Conservation (phyloP, 805 yeast species). For the Lipomyces starkeyi region DNA sequence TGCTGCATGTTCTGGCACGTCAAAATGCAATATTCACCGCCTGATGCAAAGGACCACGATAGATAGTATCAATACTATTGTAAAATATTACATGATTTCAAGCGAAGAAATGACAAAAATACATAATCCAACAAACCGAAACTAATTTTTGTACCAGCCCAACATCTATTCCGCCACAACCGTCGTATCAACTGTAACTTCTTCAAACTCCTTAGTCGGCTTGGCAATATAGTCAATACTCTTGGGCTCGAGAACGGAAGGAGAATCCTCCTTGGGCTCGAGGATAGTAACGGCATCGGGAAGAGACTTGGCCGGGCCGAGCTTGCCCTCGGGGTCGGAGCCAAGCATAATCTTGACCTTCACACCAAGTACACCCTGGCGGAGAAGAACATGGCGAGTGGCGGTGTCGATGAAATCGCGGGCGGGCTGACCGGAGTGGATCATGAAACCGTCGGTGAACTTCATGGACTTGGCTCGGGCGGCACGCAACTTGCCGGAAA, state of each 20-base stretch:
- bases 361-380: conserved; percentile 99
- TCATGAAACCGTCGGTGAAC: conserved; percentile 99
- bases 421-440: conserved; percentile 99
- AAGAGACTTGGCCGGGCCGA: conserved; percentile 80
- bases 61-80: neutral
- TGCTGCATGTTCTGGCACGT: neutral
- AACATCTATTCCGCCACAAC: conserved; percentile 6
- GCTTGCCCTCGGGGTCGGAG: conserved; percentile 78
- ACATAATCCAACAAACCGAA: conserved; percentile 6
- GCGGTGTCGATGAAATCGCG: conserved; percentile 98
- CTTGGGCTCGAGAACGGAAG: conserved; percentile 75
- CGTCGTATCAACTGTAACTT: conserved; percentile 15
- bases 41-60: neutral
- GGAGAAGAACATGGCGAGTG: conserved; percentile 98
- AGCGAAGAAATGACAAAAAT: neutral
- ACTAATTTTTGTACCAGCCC: conserved; percentile 1
- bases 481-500: conserved; percentile 99
- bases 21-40: neutral
- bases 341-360: conserved; percentile 99
- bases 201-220: conserved; percentile 23
- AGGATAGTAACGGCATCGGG: conserved; percentile 88
- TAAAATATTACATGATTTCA: conserved; percentile 4
- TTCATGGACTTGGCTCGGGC: conserved; percentile 99
- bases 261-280: conserved; percentile 93
- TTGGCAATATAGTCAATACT: conserved; percentile 41